A percentile compares a stretch with the other conserved stretches of the same genome.
Evolutionary conservation across 2,329 filamentous ascomycete genomes (phyloP).

Genomic region (Bipolaris gigantea): DNA sequence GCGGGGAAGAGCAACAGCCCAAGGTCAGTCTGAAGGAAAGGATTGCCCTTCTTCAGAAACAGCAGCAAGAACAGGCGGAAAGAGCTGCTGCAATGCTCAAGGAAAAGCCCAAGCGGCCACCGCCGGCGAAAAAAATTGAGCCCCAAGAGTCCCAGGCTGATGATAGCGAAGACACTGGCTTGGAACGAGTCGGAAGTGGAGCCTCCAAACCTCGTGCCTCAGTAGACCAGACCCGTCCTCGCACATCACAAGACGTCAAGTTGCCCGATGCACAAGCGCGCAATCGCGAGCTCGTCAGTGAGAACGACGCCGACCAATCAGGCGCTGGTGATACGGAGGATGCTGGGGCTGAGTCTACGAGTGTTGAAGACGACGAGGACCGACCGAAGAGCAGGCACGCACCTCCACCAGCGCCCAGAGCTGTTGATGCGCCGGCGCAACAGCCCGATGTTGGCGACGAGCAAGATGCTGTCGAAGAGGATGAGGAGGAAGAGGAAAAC

Average conservation of each 20-base stretch:
- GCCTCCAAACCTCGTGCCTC: slow-evolving; percentile 44
- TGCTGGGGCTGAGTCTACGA: slow-evolving; percentile 63
- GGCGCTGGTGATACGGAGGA: slow-evolving; percentile 65
- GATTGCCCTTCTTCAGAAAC: slow-evolving; percentile 89
- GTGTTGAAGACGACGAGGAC: slow-evolving; percentile 75
- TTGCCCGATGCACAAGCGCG: slow-evolving; percentile 46
- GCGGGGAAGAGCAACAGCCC: slow-evolving; percentile 74
- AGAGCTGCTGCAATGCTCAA: slow-evolving; percentile 79
- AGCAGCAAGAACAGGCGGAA: slow-evolving; percentile 86
- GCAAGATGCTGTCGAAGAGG: slow-evolving; percentile 54
- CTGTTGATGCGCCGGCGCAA: slow-evolving; percentile 47
- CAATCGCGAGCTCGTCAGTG: slow-evolving; percentile 59
- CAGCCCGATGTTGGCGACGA: slow-evolving; percentile 54
- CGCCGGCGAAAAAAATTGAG: slow-evolving; percentile 65
- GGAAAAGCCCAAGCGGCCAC: slow-evolving; percentile 78
- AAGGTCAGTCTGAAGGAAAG: slow-evolving; percentile 94
- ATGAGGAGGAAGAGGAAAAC: slow-evolving; percentile 68
- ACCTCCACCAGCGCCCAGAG: slow-evolving; percentile 20
- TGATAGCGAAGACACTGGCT: slow-evolving; percentile 42
- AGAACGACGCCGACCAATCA: slow-evolving; percentile 68
- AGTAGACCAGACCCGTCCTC: slow-evolving; percentile 45
- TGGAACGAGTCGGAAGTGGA: slow-evolving; percentile 42
- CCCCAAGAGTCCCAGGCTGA: slow-evolving; percentile 42
- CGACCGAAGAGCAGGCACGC: slow-evolving; percentile 38
- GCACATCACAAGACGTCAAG: slow-evolving; percentile 44